phyloP scores from a whole-genome alignment of 371 early-diverging fungal genomes.

The Thermomucor indicae-seudaticae region DNA sequence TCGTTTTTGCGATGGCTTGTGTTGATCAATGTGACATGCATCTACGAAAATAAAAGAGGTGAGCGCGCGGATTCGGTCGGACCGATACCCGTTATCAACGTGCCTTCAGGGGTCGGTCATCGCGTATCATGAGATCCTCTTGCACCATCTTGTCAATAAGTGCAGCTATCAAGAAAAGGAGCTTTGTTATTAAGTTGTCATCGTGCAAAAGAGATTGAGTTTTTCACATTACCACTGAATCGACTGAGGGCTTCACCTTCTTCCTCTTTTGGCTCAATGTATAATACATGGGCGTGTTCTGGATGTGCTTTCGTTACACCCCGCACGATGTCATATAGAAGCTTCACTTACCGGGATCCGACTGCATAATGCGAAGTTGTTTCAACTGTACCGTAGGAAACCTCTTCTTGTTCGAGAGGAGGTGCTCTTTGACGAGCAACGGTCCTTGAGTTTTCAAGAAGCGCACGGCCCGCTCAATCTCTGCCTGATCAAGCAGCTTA shows the following conservation, averaged over 20 bases:
- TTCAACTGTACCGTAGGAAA: conserved; percentile 18
- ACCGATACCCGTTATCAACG: background rate
- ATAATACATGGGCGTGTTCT: conserved; percentile 32
- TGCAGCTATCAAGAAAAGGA: conserved; percentile 7
- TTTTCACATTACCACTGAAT: too few species aligned
- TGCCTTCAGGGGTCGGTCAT: conserved; percentile 33
- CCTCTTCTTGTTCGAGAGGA: background rate
- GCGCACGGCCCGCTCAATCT: conserved; percentile 21
- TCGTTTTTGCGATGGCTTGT: conserved; percentile 6
- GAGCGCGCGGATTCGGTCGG: background rate
- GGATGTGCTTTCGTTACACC: background rate
- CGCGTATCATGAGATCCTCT: conserved; percentile 20
- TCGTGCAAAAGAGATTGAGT: too few species aligned
- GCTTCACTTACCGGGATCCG: conserved; percentile 15
- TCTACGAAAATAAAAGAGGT: conserved; percentile 9
- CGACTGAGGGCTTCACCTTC: conserved; percentile 11
- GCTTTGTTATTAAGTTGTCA: too few species aligned
- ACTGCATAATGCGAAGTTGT: conserved; percentile 17
- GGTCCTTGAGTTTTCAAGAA: conserved; percentile 19
- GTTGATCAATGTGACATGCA: conserved; percentile 27
- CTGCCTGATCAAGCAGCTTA: conserved; percentile 18
- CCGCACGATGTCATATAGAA: background rate
- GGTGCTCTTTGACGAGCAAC: conserved; percentile 5
- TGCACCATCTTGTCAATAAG: conserved; percentile 19
- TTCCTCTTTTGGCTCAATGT: conserved; percentile 28